Conservation (phyloP, 1,139 yeast species). For the Debaryomycetaceae sp. region DNA sequence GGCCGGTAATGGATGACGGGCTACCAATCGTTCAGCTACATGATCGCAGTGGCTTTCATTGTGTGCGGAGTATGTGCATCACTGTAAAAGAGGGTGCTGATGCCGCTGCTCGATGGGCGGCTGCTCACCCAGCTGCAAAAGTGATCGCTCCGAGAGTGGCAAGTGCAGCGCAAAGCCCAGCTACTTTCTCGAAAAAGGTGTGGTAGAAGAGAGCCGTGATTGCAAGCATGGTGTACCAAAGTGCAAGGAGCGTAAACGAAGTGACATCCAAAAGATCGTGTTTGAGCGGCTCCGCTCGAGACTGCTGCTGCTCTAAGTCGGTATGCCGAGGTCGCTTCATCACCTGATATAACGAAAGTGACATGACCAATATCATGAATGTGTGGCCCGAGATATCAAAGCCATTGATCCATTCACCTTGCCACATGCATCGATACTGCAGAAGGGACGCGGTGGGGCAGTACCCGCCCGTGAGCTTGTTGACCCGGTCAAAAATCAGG, state of each 20-base stretch:
- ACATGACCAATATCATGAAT: slow-evolving; percentile 17
- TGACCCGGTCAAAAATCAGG: slow-evolving; percentile 40
- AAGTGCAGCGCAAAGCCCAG: slow-evolving; percentile 49
- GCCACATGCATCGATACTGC: slow-evolving; percentile 9
- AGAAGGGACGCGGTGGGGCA: slow-evolving; percentile 20
- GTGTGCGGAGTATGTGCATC: background rate
- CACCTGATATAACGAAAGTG: slow-evolving; percentile 2
- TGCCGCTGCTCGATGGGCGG: background rate
- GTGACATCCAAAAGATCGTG: slow-evolving; percentile 18
- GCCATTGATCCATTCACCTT: slow-evolving; percentile 50
- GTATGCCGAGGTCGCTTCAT: background rate
- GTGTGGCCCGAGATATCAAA: slow-evolving; percentile 66
- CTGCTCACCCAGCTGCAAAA: background rate
- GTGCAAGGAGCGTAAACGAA: slow-evolving; percentile 14
- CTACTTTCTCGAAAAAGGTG: slow-evolving; percentile 49
- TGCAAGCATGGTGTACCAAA: slow-evolving; percentile 44
- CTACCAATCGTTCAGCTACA: no score
- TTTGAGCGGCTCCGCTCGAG: background rate
- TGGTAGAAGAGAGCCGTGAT: slow-evolving; percentile 63
- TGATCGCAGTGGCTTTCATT: no score
- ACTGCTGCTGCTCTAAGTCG: background rate
- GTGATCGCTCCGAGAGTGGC: slow-evolving; percentile 4
- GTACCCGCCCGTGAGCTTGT: slow-evolving; percentile 36
- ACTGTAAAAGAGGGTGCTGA: background rate
- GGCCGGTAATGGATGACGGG: no score